These are phyloP conservation scores for Oehlia diaphana DNA, from an alignment of 192 early-diverging fungal species.

Conservation along the genomic window DNA sequence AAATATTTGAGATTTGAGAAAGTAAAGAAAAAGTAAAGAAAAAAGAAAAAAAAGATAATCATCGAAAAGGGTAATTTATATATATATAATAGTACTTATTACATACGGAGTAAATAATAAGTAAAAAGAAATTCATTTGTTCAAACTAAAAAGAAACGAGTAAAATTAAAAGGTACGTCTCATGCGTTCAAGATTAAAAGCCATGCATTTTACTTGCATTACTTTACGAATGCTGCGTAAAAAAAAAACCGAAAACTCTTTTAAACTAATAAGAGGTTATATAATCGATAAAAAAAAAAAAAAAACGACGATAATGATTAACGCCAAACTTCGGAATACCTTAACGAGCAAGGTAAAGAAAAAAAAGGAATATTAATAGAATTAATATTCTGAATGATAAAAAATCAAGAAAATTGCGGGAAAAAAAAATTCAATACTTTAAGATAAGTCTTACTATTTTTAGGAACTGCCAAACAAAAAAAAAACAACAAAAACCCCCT, in stretches of 20 bases:
- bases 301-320: background rate
- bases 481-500: background rate
- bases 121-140: no score
- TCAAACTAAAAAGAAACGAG: no score
- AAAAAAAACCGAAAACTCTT: background rate
- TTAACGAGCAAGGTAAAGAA: background rate
- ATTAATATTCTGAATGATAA: background rate
- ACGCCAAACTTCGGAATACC: background rate
- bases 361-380: background rate
- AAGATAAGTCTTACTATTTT: background rate
- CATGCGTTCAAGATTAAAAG: no score
- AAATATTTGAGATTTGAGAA: no score
- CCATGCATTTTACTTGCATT: no score
- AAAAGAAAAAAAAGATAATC: no score
- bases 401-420: background rate
- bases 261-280: background rate
- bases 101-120: no score
- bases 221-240: no score
- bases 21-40: no score
- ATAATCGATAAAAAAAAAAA: background rate
- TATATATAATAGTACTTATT: no score
- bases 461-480: background rate
- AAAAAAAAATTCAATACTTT: background rate
- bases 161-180: no score
- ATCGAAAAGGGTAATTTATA: no score